These are phyloP conservation scores for Nicotiana rustica DNA, from an alignment of 305 asterid genomes.

Conservation along the genomic window DNA sequence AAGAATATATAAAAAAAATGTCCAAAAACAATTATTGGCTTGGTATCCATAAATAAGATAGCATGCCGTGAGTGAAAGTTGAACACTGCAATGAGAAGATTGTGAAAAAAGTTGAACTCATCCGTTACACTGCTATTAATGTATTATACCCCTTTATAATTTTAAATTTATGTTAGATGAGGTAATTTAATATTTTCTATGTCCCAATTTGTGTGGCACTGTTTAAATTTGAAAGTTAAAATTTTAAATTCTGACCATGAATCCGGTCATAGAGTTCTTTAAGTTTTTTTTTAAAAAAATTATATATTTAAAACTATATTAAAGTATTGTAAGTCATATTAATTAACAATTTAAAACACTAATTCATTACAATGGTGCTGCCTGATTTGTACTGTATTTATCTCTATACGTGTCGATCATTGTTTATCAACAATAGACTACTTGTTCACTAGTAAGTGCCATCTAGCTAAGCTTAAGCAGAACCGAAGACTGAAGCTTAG, in stretches of 20 bases:
- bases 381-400: not conserved
- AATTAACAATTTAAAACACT: not conserved
- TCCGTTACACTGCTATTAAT: not conserved
- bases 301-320: too few relatives aligned
- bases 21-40: not conserved
- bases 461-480: slow-evolving; percentile 13
- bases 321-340: too few relatives aligned
- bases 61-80: not conserved
- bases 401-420: slow-evolving; percentile 8
- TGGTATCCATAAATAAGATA: not conserved
- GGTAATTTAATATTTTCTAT: not conserved
- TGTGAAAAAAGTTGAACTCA: not conserved
- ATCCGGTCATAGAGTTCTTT: too few relatives aligned
- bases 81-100: not conserved
- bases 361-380: not conserved
- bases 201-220: too few relatives aligned
- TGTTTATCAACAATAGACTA: slow-evolving; percentile 15
- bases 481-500: not conserved
- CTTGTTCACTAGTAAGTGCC: not conserved
- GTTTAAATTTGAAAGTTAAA: too few relatives aligned
- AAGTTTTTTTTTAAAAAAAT: too few relatives aligned
- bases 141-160: too few relatives aligned
- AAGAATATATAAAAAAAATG: not conserved
- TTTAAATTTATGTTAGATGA: not conserved
- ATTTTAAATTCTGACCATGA: too few relatives aligned